Percentiles rank a stretch among this genome's conserved stretches.
Conservation (phyloP, 108 stramenopile genomes). For the Conticribra guillardii region DNA sequence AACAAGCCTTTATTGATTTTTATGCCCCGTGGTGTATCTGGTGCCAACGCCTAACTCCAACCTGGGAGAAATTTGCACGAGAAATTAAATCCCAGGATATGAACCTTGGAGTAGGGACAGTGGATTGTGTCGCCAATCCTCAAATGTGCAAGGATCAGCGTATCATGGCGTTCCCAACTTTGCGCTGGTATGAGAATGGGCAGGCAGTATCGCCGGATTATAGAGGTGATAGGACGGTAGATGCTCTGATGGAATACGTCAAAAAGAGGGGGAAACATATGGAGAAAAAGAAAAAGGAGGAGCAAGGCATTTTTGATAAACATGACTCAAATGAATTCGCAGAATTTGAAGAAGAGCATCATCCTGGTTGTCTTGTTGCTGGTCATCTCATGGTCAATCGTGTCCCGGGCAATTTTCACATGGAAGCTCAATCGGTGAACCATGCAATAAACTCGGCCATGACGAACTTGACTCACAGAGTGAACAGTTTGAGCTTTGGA, state of each 20-base stretch:
- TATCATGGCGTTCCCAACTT: constrained; percentile 80
- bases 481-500: constrained; percentile 92
- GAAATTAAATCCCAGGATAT: constrained; percentile 61
- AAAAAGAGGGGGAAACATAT: constrained; percentile 48
- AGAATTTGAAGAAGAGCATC: constrained; percentile 67
- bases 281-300: constrained; percentile 48
- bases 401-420: constrained; percentile 97
- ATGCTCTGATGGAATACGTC: constrained; percentile 74
- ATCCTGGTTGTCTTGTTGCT: constrained; percentile 88
- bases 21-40: constrained; percentile 94
- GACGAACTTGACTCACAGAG: constrained; percentile 93
- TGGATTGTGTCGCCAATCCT: constrained; percentile 89
- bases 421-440: constrained; percentile 93
- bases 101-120: constrained; percentile 82
- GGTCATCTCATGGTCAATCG: constrained; percentile 92
- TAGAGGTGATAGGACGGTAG: constrained; percentile 90
- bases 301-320: constrained; percentile 18
- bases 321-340: constrained; percentile 52
- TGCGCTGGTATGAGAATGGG: constrained; percentile 63
- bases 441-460: constrained; percentile 92
- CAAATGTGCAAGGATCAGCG: constrained; percentile 64
- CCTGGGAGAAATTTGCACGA: constrained; percentile 92
- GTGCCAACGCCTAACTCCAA: constrained; percentile 95
- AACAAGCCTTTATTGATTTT: constrained; percentile 85
- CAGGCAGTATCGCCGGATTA: constrained; percentile 63